phyloP scores from a whole-genome alignment of 2,329 filamentous ascomycete genomes.

The Emergomyces pasteurianus region DNA sequence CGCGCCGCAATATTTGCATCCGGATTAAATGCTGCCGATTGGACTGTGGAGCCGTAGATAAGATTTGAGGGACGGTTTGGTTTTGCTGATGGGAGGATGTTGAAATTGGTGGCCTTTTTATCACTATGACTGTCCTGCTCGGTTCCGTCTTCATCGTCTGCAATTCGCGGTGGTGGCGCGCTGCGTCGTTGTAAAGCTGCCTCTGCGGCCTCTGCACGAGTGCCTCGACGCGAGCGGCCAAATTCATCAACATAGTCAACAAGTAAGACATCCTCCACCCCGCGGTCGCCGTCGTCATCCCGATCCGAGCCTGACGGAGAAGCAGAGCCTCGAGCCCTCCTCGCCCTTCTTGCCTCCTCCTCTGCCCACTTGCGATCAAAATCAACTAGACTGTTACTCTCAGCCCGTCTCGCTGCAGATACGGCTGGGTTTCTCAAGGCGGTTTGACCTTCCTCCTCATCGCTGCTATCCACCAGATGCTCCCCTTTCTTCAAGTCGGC shows the following conservation, averaged over 20 bases:
- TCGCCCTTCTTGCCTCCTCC: conserved; percentile 31
- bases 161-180: conserved; percentile 5
- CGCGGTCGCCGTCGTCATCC: conserved; percentile 29
- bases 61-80: conserved; percentile 52
- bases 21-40: conserved; percentile 70
- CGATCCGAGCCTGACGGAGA: conserved; percentile 29
- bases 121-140: neutral
- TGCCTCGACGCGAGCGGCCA: conserved; percentile 66
- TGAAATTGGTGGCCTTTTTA: conserved; percentile 14
- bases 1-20: conserved; percentile 50
- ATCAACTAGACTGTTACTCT: conserved; percentile 57
- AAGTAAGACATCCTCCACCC: conserved; percentile 45
- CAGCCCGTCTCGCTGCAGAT: conserved; percentile 9
- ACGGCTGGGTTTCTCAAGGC: conserved; percentile 16
- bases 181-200: conserved; percentile 40
- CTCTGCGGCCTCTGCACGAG: conserved; percentile 53
- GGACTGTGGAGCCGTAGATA: conserved; percentile 77
- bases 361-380: conserved; percentile 96
- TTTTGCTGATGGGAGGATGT: conserved; percentile 17
- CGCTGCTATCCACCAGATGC: conserved; percentile 43
- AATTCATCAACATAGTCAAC: conserved; percentile 89
- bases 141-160: conserved; percentile 12
- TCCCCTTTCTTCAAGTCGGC: conserved; percentile 85
- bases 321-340: conserved; percentile 10
- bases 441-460: conserved; percentile 18